These are phyloP conservation scores for Salvia sclarea DNA, from an alignment of 305 asterid genomes.

Conservation along the genomic window DNA sequence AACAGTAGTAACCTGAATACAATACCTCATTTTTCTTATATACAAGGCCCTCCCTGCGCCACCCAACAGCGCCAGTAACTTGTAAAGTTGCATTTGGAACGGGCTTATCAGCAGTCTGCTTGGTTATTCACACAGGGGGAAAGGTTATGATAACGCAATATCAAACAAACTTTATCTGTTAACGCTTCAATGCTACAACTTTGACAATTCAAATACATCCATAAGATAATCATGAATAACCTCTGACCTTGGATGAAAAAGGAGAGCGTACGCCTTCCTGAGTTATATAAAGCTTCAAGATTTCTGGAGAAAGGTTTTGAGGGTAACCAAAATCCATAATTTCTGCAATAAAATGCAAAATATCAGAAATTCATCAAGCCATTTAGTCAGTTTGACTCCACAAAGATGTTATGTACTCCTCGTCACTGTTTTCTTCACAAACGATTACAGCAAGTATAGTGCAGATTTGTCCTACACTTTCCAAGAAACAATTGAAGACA, in stretches of 20 bases:
- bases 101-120: conserved; percentile 85
- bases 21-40: conserved; percentile 96
- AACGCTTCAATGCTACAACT: conserved; percentile 19
- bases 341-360: conserved; percentile 56
- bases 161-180: neutral
- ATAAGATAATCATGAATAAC: conserved; percentile 21
- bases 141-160: conserved; percentile 32
- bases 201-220: conserved; percentile 21
- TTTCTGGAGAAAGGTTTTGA: conserved; percentile 97
- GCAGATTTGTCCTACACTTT: conserved; percentile 19
- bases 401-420: neutral
- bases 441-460: neutral
- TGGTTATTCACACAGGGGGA: conserved; percentile 25
- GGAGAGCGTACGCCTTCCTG: conserved; percentile 99
- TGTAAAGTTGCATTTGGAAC: conserved; percentile 98
- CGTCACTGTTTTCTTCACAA: conserved; percentile 5
- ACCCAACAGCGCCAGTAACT: conserved; percentile 99
- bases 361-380: conserved; percentile 18
- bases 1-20: conserved; percentile 23
- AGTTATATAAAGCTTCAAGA: conserved; percentile 95
- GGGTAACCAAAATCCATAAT: conserved; percentile 99
- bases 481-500: conserved; percentile 1
- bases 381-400: conserved; percentile 21
- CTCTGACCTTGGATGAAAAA: conserved; percentile 90
- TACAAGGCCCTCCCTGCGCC: conserved; percentile 98